Conservation (phyloP, 345 rosid genomes). For the Aethionema arabicum region DNA sequence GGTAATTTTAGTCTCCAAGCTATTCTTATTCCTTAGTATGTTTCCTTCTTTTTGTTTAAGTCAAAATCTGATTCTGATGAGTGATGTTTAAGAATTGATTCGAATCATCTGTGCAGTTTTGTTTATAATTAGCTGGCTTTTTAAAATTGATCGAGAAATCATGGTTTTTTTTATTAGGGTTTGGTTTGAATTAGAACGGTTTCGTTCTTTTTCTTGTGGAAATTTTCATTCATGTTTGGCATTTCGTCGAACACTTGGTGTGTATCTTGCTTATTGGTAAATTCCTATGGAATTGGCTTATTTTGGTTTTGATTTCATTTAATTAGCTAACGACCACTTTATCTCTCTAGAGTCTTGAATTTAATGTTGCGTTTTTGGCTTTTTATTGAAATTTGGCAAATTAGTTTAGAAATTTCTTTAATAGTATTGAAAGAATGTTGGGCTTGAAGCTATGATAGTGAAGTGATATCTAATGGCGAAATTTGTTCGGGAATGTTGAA, state of each 20-base stretch:
- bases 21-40: slow-evolving; percentile 12
- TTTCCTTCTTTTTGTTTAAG: not conserved
- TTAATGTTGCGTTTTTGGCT: too few species aligned
- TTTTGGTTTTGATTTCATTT: not conserved
- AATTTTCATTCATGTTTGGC: not conserved
- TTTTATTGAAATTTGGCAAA: too few species aligned
- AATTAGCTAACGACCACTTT: not conserved
- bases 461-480: not conserved
- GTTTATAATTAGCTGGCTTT: not conserved
- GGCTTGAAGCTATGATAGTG: not conserved
- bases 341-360: too few species aligned
- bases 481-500: not conserved
- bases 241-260: slow-evolving; percentile 28
- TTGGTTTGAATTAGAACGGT: not conserved
- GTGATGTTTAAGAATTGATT: not conserved
- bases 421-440: too few species aligned
- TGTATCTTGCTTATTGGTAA: not conserved
- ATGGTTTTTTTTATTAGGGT: not conserved
- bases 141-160: not conserved
- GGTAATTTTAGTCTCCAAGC: slow-evolving; percentile 7
- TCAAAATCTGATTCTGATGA: not conserved
- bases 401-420: not conserved
- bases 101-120: not conserved
- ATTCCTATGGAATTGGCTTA: not conserved
- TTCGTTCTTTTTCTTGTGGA: not conserved